Percentiles rank a stretch among this genome's conserved stretches.
These are phyloP conservation scores for Ophiocordyceps camponoti-floridani DNA, from an alignment of 2,329 filamentous ascomycete species.

Conservation along the genomic window DNA sequence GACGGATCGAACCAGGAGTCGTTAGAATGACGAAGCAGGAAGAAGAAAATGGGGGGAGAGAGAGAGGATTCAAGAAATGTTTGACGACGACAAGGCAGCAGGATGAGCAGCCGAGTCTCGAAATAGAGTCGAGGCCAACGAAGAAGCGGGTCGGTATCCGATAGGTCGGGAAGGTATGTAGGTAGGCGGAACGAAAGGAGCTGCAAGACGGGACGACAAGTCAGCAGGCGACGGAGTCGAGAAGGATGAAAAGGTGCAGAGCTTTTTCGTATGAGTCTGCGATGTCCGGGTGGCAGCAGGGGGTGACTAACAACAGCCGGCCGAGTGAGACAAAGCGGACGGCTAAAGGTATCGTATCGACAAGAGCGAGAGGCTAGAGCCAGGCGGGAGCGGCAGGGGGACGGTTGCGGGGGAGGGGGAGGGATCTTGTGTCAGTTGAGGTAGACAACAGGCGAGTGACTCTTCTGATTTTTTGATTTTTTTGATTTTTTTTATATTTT, in stretches of 20 bases:
- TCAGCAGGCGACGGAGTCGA: background rate
- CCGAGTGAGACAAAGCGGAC: slow-evolving; percentile 1
- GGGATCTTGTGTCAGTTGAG: background rate
- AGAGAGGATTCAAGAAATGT: background rate
- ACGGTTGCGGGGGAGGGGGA: background rate
- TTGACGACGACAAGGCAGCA: background rate
- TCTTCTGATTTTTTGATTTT: background rate
- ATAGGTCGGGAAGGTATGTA: background rate
- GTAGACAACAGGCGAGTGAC: background rate
- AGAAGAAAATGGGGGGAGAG: slow-evolving; percentile 1
- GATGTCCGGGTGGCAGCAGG: slow-evolving; percentile 1
- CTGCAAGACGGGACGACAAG: background rate
- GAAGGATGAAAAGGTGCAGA: slow-evolving; percentile 2
- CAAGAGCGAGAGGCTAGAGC: background rate
- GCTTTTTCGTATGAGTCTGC: slow-evolving; percentile 1
- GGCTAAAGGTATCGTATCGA: background rate
- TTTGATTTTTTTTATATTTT: background rate
- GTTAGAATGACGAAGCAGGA: background rate
- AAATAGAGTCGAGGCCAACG: background rate
- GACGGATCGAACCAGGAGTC: slow-evolving; percentile 1
- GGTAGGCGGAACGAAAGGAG: background rate
- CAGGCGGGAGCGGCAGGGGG: background rate
- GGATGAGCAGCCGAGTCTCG: no score
- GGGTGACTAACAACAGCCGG: slow-evolving; percentile 4
- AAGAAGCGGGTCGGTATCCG: background rate